Base-by-base conservation (phyloP, 1,139 yeast genomes). In the Pichia sp. region DNA sequence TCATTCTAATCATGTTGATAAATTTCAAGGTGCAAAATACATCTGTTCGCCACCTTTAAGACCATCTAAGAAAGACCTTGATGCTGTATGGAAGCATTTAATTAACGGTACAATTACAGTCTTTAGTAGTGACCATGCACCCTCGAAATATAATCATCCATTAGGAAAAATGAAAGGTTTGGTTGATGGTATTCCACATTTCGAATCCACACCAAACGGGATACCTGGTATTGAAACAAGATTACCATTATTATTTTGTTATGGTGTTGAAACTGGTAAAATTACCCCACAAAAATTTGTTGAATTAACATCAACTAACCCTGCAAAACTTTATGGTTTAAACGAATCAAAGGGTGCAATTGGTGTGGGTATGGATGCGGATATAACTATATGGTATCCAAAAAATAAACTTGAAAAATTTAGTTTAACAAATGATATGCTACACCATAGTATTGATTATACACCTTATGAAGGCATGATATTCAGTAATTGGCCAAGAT, bases 281-380 rank as follows among this genome's bases (percentile, higher is more conserved):
- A 68, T 73, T 26, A 59, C 72, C 3, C 67, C 71, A 12, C 68
- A 71, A 53, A 68, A 64, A 50, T 71, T 69, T 56, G 76, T 72
- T 27, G 51, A 48, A 41, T 26, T 48, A 6, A 48, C 51, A 16
- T 45, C 51, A 12, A 45, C 51, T 3, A 48, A 48, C 35, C 48
- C 51, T 1, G 90, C 96, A 7, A 73, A 74, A 56, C 95, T 87
- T 64, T 85, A 82, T 24, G 96, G 96, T 0, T 68, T 88, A 45
- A 69, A 75, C 16, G 79, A 84, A 57, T 61, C 68, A 39, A 88
- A 88, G 68, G 96, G 96, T 22, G 71, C 72, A 44, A 72, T 88
- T 44, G 74, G 72, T 41, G 76, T 74, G 32, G 96, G 96, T 0
- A 76, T 74, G 62, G 95, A 88, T 66, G 96, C 96, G 0, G 96